Base-by-base conservation (phyloP, 495 filamentous ascomycete genomes). In the Aspergillus diversus region DNA sequence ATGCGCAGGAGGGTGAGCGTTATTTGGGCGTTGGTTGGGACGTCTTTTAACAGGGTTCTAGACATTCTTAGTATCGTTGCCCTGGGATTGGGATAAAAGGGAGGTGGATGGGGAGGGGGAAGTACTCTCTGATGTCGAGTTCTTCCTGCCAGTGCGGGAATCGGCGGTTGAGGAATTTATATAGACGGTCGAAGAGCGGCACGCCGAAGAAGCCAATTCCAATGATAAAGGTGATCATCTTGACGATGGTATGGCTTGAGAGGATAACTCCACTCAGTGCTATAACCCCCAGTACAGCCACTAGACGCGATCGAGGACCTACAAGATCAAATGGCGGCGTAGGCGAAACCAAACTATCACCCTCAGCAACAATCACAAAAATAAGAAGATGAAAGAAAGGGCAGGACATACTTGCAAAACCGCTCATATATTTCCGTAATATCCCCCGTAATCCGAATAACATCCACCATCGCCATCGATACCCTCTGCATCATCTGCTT, bases 1-100 rank as follows among this genome's bases (percentile, higher is more conserved):
- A 93, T 87, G 42, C 93, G 89, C 32, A 97, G 88, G 12, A 96
- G 83, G 5, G 92, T 96, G 50, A 97, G 73, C 0, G 92, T 90
- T 13, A 97, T 81, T 66, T 96, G 92, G 16, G 91, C 92, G 69
- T 96, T 95, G 4, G 92, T 96, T 0, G 92, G 92, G 42, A 93
- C 86, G n/a, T 90, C 91, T 68, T 90, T 88, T 55, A 97, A 86
- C 4, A 96, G 65, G 5, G 89, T 90, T 68, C 89, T 92, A 54
- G 21, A 33, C n/a, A 5, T 0, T 8, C 17, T 33, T 7, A 33
- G 21, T 13, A 27, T 27, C 1, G 1, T 27, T 27, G 21, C 2
- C 21, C 21, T 27, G 21, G 21, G 21, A 27, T 27, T 27, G 21
- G 21, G 21, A 27, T 27, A 27, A 27, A 27, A 27, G 21, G 21